Conservation (phyloP, 192 early-diverging fungal genomes). For the Mortierella claussenii region DNA sequence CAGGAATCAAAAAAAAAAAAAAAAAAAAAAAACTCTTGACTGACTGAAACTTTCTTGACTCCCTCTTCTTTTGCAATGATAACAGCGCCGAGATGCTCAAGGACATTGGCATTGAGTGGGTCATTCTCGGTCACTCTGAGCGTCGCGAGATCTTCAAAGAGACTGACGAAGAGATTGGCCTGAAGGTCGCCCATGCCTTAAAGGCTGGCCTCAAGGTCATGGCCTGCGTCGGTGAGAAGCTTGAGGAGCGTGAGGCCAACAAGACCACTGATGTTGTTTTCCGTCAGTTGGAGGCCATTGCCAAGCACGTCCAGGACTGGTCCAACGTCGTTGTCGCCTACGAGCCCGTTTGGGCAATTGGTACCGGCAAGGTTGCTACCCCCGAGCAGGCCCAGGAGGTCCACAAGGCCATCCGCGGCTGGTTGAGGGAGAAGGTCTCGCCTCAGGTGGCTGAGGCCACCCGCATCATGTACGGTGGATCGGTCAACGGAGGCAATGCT, state of each 20-base stretch:
- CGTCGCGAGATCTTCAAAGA: constrained; percentile 94
- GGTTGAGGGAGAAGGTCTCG: constrained; percentile 88
- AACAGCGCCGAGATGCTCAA: constrained; percentile 90
- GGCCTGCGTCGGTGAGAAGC: constrained; percentile 95
- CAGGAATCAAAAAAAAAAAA: too few species aligned
- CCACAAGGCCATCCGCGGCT: constrained; percentile 87
- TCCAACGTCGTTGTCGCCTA: constrained; percentile 96
- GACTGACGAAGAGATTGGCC: constrained; percentile 86
- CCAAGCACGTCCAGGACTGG: constrained; percentile 87
- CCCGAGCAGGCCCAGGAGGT: constrained; percentile 97
- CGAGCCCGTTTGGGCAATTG: constrained; percentile 99
- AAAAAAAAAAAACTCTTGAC: too few species aligned
- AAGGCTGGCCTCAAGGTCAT: constrained; percentile 91
- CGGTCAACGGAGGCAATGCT: constrained; percentile 91
- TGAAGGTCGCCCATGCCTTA: constrained; percentile 91
- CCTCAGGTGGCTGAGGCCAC: constrained; percentile 86
- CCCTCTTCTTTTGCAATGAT: too few species aligned
- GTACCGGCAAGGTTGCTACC: constrained; percentile 97
- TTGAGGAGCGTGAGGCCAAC: constrained; percentile 92
- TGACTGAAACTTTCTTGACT: too few species aligned
- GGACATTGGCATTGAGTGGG: constrained; percentile 95
- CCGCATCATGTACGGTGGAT: constrained; percentile 97
- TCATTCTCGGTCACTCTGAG: constrained; percentile 98
- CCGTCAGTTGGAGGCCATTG: constrained; percentile 90
- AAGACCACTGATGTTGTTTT: constrained; percentile 88